These are phyloP conservation scores for Cryphonectria nitschkei DNA, from an alignment of 2,329 filamentous ascomycete genomes.

Conservation along the genomic window DNA sequence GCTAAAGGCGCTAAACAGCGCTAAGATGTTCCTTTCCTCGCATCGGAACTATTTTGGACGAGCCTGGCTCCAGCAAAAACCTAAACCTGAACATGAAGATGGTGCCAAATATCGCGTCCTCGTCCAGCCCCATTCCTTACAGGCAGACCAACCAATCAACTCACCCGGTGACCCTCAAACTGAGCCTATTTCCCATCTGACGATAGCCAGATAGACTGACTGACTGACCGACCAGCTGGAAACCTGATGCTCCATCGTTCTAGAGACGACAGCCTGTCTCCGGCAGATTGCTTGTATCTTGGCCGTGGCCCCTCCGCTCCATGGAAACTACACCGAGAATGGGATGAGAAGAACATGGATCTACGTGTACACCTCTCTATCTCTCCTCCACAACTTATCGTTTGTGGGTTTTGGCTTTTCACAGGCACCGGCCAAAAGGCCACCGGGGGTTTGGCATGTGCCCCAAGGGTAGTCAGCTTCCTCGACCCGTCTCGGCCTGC, in stretches of 20 bases:
- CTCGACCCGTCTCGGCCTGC: slow-evolving; percentile 17
- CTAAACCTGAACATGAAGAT: not conserved
- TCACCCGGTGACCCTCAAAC: not conserved
- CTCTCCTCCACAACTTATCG: not conserved
- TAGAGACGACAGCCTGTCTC: not conserved
- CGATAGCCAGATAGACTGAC: not conserved
- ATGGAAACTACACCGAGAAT: not conserved
- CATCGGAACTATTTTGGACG: slow-evolving; percentile 10
- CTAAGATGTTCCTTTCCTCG: slow-evolving; percentile 7
- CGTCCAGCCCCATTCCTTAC: not conserved
- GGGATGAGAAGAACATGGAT: not conserved
- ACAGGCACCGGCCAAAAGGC: not conserved
- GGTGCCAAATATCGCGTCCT: not conserved
- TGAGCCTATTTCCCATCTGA: not conserved
- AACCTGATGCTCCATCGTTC: not conserved
- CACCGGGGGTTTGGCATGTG: not conserved
- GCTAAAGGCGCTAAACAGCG: slow-evolving; percentile 8
- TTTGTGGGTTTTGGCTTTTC: not conserved
- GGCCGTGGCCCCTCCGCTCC: not conserved
- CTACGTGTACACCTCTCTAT: no score
- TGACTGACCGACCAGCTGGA: not conserved
- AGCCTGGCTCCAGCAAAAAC: not conserved
- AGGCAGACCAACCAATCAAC: not conserved
- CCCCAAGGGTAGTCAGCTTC: not conserved
- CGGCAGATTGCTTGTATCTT: not conserved